Evolutionary conservation across 768 basidiomycete species (phyloP), one percentile per base, ranked within the genome.

Genomic region (Leucosporidium yakuticum): DNA sequence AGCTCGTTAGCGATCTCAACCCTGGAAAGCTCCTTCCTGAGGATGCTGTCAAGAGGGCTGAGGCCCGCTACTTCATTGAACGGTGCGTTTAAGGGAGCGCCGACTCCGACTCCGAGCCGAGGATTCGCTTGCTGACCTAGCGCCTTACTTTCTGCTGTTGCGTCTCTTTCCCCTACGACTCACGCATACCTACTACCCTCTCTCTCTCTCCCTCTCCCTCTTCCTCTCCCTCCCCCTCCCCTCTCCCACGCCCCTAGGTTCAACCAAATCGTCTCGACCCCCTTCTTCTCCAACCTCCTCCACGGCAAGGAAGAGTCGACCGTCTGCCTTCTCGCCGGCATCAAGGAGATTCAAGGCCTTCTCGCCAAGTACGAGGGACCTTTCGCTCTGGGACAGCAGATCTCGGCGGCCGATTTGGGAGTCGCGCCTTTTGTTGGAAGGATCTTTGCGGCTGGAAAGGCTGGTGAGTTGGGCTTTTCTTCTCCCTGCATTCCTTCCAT

Each of bases 1-100:
- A 69, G 51, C 64, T 65, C 55, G 68, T 69, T 34, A 44, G 61
- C 2, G 68, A 69, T 20, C 60, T 65, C 23, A 65, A n/a, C 64
- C 63, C 63, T 9, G 58, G 34, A 1, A 44, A 32, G 27, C 44
- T 69, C 32, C 25, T 23, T 19, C 68, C 64, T 1, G 7, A 20
- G 11, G 64, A 65, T 51, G 64, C 68, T 4, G 27, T 57, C 23
- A 14, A 39, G 32, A 29, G 64, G 4, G 68, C 63, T 11, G 44
- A 65, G 49, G 68, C 64, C 25, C 19, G 68, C 4, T 69, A 69
- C 64, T 69, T 65, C n/a, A 44, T 58, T 14, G 47, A 60, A 34
- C 57, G 63, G 63, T 64, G 36, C 36, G 54, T 61, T 29, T 11
- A 1, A 2, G 15, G 47, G 17, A 27, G 21, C n/a, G 9, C 54